Conservation (phyloP, 495 filamentous ascomycete species). For the Daldinia caldariorum region DNA sequence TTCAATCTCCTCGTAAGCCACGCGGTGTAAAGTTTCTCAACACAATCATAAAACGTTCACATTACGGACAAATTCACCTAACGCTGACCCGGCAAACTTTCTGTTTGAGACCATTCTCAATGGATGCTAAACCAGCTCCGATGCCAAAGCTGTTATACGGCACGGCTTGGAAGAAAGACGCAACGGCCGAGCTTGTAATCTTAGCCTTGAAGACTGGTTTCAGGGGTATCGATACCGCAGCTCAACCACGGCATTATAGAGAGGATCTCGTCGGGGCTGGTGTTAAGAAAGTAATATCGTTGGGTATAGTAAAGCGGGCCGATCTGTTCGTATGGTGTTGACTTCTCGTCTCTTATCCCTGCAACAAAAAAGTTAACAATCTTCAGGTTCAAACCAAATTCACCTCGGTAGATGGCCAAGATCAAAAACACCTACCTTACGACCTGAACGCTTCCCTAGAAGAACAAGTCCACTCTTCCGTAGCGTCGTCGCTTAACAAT, state of each 20-base stretch:
- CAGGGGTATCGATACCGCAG: conserved; percentile 78
- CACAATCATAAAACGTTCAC: background rate
- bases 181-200: conserved; percentile 72
- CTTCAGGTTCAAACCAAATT: conserved; percentile 83
- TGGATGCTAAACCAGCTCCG: conserved; percentile 27
- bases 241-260: conserved; percentile 81
- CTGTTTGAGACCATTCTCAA: conserved; percentile 3
- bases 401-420: conserved; percentile 69
- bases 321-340: conserved; percentile 68
- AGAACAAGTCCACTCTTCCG: conserved; percentile 71
- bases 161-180: conserved; percentile 87
- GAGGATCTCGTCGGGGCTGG: conserved; percentile 76
- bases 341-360: background rate
- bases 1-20: conserved; percentile 8
- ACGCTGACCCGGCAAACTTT: background rate
- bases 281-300: conserved; percentile 65
- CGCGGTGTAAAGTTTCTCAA: conserved; percentile 2
- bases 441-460: conserved; percentile 59
- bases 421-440: conserved; percentile 69
- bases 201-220: conserved; percentile 77
- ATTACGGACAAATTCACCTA: background rate
- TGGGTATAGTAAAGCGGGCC: conserved; percentile 65
- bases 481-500: conserved; percentile 74
- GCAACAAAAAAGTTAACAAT: conserved; percentile 27
- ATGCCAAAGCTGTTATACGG: conserved; percentile 78